These are phyloP conservation scores for Cairneyella variabilis DNA, from an alignment of 495 filamentous ascomycete genomes.

Conservation along the genomic window DNA sequence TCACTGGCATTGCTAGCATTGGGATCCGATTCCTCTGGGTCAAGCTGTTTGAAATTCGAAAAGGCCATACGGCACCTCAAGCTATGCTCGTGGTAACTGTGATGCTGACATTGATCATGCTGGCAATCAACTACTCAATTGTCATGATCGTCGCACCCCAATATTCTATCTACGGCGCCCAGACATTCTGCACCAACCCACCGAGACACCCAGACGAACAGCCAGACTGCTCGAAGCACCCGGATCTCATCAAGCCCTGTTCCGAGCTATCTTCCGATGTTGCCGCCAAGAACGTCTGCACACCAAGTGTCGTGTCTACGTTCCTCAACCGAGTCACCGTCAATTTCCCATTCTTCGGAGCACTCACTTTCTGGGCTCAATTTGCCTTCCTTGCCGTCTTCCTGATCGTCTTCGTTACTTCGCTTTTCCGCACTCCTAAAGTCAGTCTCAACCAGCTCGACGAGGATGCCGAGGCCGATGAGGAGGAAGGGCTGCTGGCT, in stretches of 20 bases:
- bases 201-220: constrained; percentile 51
- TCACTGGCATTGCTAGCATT: constrained; percentile 78
- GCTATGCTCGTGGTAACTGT: constrained; percentile 89
- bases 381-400: constrained; percentile 86
- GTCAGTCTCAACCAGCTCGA: constrained; percentile 71
- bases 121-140: constrained; percentile 88
- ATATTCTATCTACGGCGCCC: constrained; percentile 90
- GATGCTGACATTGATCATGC: constrained; percentile 79
- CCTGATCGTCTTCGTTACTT: constrained; percentile 68
- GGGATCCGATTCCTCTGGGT: constrained; percentile 97
- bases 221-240: constrained; percentile 76
- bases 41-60: constrained; percentile 82
- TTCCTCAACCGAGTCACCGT: constrained; percentile 93
- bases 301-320: constrained; percentile 81
- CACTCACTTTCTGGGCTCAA: constrained; percentile 89
- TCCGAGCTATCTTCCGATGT: constrained; percentile 63
- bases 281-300: constrained; percentile 74
- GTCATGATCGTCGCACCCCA: constrained; percentile 91
- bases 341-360: constrained; percentile 96
- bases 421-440: constrained; percentile 74
- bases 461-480: constrained; percentile 87
- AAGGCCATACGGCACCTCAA: constrained; percentile 85
- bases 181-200: constrained; percentile 80
- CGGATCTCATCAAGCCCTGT: constrained; percentile 71
- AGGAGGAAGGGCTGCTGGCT: constrained; percentile 87